A percentile compares a stretch with the other conserved stretches of the same genome.
Evolutionary conservation across 1,284 basidiomycete species (phyloP).

Genomic region (Flammula alnicola): DNA sequence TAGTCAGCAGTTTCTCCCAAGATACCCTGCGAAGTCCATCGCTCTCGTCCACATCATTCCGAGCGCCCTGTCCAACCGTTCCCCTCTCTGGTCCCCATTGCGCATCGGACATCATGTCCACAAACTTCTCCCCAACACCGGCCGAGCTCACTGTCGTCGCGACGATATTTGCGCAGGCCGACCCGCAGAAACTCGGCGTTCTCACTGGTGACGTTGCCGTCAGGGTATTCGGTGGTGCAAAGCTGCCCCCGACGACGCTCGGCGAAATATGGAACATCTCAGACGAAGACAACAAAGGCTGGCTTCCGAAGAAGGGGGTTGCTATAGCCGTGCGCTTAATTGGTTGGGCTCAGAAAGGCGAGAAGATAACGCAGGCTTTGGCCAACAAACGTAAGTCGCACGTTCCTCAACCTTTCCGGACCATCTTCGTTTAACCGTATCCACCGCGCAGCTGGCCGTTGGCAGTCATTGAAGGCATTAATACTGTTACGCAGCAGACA

Average conservation of each 20-base stretch:
- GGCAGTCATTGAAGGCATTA: conserved; percentile 80
- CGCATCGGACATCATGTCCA: conserved; percentile 51
- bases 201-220: conserved; percentile 87
- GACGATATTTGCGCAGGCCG: conserved; percentile 70
- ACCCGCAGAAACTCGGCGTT: conserved; percentile 79
- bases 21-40: not conserved
- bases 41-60: conserved; percentile 8
- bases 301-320: conserved; percentile 85
- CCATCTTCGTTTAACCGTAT: conserved; percentile 9
- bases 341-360: conserved; percentile 91
- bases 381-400: conserved; percentile 65
- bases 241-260: conserved; percentile 76
- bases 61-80: conserved; percentile 8
- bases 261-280: conserved; percentile 95
- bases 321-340: conserved; percentile 89
- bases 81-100: conserved; percentile 10
- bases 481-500: conserved; percentile 44
- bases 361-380: conserved; percentile 64
- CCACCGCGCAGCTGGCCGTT: conserved; percentile 74
- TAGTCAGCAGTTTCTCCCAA: conserved; percentile 13
- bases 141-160: conserved; percentile 70
- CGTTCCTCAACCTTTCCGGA: conserved; percentile 19
- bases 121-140: conserved; percentile 65
- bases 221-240: conserved; percentile 79
- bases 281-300: conserved; percentile 93